Percentiles rank a stretch among this genome's conserved stretches.
phyloP scores from a whole-genome alignment of 441 rosid species.

The Flueggea neowawraea region DNA sequence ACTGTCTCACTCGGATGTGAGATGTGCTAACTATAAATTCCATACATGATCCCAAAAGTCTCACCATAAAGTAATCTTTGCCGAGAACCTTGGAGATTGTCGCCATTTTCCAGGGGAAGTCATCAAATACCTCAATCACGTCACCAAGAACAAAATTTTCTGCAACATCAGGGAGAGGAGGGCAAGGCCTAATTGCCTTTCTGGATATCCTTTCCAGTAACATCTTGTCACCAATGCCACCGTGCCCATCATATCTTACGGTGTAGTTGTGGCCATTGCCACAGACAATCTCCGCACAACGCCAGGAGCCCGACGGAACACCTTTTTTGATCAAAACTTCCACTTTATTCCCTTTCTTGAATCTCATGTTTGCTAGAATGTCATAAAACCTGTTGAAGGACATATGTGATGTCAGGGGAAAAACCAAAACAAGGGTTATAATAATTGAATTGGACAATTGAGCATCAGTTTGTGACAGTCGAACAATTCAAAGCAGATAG shows the following conservation, averaged over 20 bases:
- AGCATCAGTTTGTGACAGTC: background rate
- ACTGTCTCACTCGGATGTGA: constrained; percentile 58
- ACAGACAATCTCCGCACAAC: constrained; percentile 63
- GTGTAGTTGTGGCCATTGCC: constrained; percentile 61
- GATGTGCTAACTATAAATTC: constrained; percentile 47
- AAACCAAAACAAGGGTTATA: background rate
- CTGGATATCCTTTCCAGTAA: constrained; percentile 43
- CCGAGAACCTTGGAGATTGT: constrained; percentile 47
- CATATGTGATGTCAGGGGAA: constrained; percentile 11
- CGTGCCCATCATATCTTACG: constrained; percentile 43
- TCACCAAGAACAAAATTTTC: constrained; percentile 66
- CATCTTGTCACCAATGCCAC: constrained; percentile 14
- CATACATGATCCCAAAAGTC: constrained; percentile 60
- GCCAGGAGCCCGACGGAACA: constrained; percentile 71
- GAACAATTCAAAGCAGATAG: background rate
- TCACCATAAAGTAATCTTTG: constrained; percentile 39
- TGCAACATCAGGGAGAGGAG: constrained; percentile 34
- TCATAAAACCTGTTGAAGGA: constrained; percentile 22
- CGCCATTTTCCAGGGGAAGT: constrained; percentile 77
- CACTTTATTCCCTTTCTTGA: constrained; percentile 62
- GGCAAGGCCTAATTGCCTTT: constrained; percentile 68
- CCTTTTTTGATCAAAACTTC: constrained; percentile 59
- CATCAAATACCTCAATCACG: constrained; percentile 68
- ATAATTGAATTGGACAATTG: background rate
- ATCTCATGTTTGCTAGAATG: constrained; percentile 41